These are phyloP conservation scores for Penicillium sp. DNA, from an alignment of 2,329 filamentous ascomycete species.

Conservation along the genomic window DNA sequence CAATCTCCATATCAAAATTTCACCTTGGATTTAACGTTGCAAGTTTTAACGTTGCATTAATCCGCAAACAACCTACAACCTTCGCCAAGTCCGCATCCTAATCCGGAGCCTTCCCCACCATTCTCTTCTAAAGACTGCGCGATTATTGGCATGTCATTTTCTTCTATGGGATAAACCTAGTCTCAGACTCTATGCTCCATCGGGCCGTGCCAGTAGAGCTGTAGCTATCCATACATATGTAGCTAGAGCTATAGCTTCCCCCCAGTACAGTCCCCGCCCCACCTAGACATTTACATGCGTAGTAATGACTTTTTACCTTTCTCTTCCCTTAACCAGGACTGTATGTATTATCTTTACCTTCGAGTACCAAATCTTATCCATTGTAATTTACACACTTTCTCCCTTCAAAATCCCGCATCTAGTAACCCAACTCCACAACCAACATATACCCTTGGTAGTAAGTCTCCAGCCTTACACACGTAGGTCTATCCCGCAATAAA, in stretches of 20 bases:
- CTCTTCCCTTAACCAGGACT: not conserved
- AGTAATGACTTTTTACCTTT: not conserved
- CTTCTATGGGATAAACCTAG: not conserved
- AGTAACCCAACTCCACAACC: not conserved
- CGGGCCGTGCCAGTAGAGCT: not conserved
- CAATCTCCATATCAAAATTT: not conserved
- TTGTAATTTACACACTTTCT: not conserved
- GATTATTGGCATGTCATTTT: not conserved
- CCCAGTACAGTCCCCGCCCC: not conserved
- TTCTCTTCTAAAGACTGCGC: not conserved
- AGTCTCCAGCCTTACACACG: not conserved
- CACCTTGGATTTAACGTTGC: not conserved
- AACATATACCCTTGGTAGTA: not conserved
- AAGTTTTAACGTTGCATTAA: not conserved
- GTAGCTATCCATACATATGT: not conserved
- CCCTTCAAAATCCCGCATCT: not conserved
- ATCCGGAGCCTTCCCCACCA: constrained; percentile 1
- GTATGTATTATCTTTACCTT: not conserved
- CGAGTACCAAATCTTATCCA: not conserved
- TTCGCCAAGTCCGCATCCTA: not conserved
- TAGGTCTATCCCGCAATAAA: not conserved
- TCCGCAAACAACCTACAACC: constrained; percentile 2
- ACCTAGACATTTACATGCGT: not conserved
- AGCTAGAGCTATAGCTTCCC: not conserved
- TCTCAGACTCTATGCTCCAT: not conserved